Percentiles rank a stretch among this genome's conserved stretches.
phyloP scores from a whole-genome alignment of 2,329 filamentous ascomycete genomes.

The Geosmithia putterillii region DNA sequence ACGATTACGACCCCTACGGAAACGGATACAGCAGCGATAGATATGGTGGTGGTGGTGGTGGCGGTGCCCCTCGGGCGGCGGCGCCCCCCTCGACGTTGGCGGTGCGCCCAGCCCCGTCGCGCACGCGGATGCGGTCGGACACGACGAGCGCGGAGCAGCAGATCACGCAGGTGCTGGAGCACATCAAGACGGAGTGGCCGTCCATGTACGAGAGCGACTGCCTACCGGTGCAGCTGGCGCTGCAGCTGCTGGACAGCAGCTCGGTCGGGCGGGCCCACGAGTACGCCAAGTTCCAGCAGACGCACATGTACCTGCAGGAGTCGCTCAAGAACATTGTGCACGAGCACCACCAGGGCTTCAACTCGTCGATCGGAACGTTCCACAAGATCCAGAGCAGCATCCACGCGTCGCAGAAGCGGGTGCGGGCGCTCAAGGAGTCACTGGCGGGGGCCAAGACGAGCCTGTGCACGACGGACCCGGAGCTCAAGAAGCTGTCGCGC shows the following conservation, averaged over 20 bases:
- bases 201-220: constrained; percentile 84
- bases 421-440: constrained; percentile 74
- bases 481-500: constrained; percentile 79
- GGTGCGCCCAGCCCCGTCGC: constrained; percentile 19
- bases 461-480: constrained; percentile 75
- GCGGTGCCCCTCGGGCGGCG: neutral
- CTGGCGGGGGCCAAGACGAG: constrained; percentile 68
- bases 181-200: constrained; percentile 82
- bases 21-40: constrained; percentile 22
- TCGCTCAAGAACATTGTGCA: constrained; percentile 93
- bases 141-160: constrained; percentile 39
- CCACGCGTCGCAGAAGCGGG: constrained; percentile 73
- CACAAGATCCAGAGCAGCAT: constrained; percentile 97
- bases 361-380: constrained; percentile 96
- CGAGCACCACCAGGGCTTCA: constrained; percentile 98
- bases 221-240: constrained; percentile 84
- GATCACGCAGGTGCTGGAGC: constrained; percentile 56
- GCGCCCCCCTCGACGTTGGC: constrained; percentile 2
- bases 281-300: constrained; percentile 72
- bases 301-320: constrained; percentile 79
- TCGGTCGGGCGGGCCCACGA: constrained; percentile 86
- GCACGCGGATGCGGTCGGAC: constrained; percentile 21
- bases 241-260: constrained; percentile 88
- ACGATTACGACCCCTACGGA: constrained; percentile 31
- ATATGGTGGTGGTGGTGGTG: constrained; percentile 1